A percentile compares a stretch with the other conserved stretches of the same genome.
Conservation (phyloP, 257 asterid genomes). For the Fraxinus cuspidata region DNA sequence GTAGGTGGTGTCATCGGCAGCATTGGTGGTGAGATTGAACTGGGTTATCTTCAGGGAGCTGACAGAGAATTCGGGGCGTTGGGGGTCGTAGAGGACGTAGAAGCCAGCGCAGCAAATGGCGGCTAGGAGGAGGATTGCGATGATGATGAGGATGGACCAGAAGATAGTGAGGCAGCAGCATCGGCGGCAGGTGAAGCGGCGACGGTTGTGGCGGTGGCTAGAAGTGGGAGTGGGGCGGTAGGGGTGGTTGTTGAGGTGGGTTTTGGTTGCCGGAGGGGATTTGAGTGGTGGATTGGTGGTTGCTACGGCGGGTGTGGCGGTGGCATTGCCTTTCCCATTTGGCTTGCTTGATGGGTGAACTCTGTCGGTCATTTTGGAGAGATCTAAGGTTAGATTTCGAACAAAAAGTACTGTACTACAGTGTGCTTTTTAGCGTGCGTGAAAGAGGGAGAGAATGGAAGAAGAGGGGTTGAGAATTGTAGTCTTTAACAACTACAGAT, state of each 20-base stretch:
- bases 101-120: constrained; percentile 67
- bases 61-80: constrained; percentile 61
- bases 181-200: constrained; percentile 46
- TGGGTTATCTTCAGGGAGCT: constrained; percentile 60
- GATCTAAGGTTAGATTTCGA: background rate
- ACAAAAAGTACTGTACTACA: background rate
- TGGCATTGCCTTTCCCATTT: constrained; percentile 19
- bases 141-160: constrained; percentile 55
- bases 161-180: constrained; percentile 55
- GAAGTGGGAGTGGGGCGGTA: constrained; percentile 42
- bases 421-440: background rate
- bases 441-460: background rate
- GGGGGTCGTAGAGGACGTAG: constrained; percentile 81
- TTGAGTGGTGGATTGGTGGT: constrained; percentile 10
- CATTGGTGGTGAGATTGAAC: constrained; percentile 69
- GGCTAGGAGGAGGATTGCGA: constrained; percentile 51
- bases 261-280: constrained; percentile 36
- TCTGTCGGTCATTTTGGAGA: constrained; percentile 29
- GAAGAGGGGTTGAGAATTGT: background rate
- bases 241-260: constrained; percentile 48
- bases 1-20: constrained; percentile 65
- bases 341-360: constrained; percentile 30
- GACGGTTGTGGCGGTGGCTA: constrained; percentile 35
- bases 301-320: constrained; percentile 6
- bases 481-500: background rate